Conservation (phyloP, 768 basidiomycete species). For the Calocera cornea region DNA sequence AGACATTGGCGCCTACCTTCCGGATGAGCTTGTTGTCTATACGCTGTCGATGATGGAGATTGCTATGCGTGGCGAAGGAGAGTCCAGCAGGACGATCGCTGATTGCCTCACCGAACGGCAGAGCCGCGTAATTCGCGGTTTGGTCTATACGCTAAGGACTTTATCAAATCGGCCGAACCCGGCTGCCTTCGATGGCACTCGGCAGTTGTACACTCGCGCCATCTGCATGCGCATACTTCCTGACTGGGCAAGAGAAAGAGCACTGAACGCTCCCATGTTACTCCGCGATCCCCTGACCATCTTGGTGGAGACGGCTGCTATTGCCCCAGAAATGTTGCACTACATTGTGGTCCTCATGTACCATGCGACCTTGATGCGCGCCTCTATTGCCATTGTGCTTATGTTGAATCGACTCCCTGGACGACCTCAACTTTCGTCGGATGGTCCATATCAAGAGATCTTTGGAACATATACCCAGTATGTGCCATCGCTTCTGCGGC, state of each 20-base stretch:
- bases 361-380: slow-evolving; percentile 78
- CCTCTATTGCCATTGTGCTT: slow-evolving; percentile 74
- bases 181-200: slow-evolving; percentile 55
- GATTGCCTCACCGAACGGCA: slow-evolving; percentile 71
- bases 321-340: slow-evolving; percentile 77
- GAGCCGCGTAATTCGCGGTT: slow-evolving; percentile 58
- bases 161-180: slow-evolving; percentile 57
- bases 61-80: slow-evolving; percentile 53
- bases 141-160: slow-evolving; percentile 55
- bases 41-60: slow-evolving; percentile 74
- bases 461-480: slow-evolving; percentile 82
- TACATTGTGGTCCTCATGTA: slow-evolving; percentile 82
- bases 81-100: slow-evolving; percentile 39
- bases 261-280: slow-evolving; percentile 73
- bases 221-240: slow-evolving; percentile 82
- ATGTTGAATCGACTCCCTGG: slow-evolving; percentile 46
- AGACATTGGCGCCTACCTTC: slow-evolving; percentile 77
- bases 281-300: slow-evolving; percentile 82
- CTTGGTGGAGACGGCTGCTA: slow-evolving; percentile 77
- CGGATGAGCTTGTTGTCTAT: slow-evolving; percentile 82
- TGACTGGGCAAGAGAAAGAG: slow-evolving; percentile 78
- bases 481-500: slow-evolving; percentile 80
- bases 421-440: neutral
- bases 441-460: slow-evolving; percentile 45
- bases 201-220: slow-evolving; percentile 63